Percentiles rank a stretch among this genome's conserved stretches.
Conservation (phyloP, 352 stramenopile species). For the Phytophthora vignae region DNA sequence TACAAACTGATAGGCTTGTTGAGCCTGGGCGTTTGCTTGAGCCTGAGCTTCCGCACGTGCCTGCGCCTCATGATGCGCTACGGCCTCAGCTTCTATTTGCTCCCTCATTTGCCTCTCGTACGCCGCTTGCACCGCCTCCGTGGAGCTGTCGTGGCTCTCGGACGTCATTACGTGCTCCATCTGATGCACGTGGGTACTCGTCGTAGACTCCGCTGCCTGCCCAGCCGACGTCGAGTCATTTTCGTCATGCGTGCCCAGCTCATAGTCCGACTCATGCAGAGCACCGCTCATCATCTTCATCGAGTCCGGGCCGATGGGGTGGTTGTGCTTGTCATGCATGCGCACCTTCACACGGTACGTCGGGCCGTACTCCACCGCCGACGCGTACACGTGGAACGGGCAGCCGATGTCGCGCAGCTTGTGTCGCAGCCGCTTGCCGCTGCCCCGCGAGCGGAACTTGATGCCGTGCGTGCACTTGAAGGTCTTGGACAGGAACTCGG, state of each 20-base stretch:
- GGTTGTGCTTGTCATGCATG: slow-evolving; percentile 79
- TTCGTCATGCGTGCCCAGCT: slow-evolving; percentile 41
- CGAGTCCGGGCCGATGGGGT: slow-evolving; percentile 72
- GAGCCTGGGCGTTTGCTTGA: slow-evolving; percentile 42
- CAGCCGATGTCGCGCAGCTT: slow-evolving; percentile 79
- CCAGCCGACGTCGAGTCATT: slow-evolving; percentile 6
- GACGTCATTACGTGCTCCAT: slow-evolving; percentile 37
- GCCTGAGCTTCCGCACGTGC: slow-evolving; percentile 40
- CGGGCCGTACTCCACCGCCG: slow-evolving; percentile 63
- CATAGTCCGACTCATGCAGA: slow-evolving; percentile 72
- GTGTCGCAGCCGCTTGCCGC: slow-evolving; percentile 70
- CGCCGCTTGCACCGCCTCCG: slow-evolving; percentile 27
- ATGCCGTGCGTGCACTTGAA: slow-evolving; percentile 89
- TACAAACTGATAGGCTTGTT: slow-evolving; percentile 45
- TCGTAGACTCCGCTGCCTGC: neutral
- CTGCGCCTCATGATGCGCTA: slow-evolving; percentile 43
- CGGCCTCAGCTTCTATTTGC: slow-evolving; percentile 44
- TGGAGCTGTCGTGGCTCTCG: slow-evolving; percentile 7
- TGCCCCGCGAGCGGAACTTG: slow-evolving; percentile 80
- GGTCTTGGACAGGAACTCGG: slow-evolving; percentile 83
- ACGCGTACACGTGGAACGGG: slow-evolving; percentile 84
- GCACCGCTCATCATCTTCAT: slow-evolving; percentile 57
- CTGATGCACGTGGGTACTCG: slow-evolving; percentile 25
- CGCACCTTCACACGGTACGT: slow-evolving; percentile 82
- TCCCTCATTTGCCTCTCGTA: slow-evolving; percentile 43